Evolutionary conservation across 352 stramenopile genomes (phyloP).

Genomic region (Thalassiosira hispida): DNA sequence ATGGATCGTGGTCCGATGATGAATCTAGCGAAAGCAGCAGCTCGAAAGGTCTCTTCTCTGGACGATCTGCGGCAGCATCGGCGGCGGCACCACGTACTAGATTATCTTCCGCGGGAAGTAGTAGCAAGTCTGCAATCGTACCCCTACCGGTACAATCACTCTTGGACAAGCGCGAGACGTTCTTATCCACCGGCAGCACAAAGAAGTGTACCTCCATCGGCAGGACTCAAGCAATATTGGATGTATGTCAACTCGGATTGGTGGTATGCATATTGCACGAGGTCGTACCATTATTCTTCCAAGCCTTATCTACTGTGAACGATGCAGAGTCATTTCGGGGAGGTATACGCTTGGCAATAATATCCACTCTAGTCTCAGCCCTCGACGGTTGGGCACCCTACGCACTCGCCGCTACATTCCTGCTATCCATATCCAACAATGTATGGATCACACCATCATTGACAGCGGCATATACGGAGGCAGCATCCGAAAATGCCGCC

Average conservation of each 20-base stretch:
- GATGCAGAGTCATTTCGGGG: not conserved
- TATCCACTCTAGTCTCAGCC: constrained; percentile 26
- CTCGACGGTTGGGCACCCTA: constrained; percentile 63
- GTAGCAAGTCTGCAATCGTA: constrained; percentile 14
- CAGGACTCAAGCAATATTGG: constrained; percentile 54
- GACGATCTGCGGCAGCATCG: no score
- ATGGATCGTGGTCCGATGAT: constrained; percentile 55
- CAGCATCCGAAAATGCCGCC: constrained; percentile 39
- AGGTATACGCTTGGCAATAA: constrained; percentile 9
- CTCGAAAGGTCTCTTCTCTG: not conserved
- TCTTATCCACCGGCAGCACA: constrained; percentile 47
- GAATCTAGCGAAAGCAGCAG: constrained; percentile 33
- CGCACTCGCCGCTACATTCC: constrained; percentile 54
- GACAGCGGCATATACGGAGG: constrained; percentile 24
- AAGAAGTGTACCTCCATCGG: constrained; percentile 54
- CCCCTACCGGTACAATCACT: constrained; percentile 42
- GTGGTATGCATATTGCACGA: constrained; percentile 50
- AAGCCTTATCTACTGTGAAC: constrained; percentile 10
- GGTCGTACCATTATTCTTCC: constrained; percentile 33
- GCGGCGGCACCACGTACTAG: no score
- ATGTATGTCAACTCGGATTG: constrained; percentile 54
- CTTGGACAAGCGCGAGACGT: constrained; percentile 39
- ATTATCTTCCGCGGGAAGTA: constrained; percentile 1
- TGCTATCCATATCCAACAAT: constrained; percentile 49
- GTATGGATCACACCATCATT: constrained; percentile 51